Base-by-base conservation (phyloP, 805 yeast species). In the Isabelozyma heimii region DNA sequence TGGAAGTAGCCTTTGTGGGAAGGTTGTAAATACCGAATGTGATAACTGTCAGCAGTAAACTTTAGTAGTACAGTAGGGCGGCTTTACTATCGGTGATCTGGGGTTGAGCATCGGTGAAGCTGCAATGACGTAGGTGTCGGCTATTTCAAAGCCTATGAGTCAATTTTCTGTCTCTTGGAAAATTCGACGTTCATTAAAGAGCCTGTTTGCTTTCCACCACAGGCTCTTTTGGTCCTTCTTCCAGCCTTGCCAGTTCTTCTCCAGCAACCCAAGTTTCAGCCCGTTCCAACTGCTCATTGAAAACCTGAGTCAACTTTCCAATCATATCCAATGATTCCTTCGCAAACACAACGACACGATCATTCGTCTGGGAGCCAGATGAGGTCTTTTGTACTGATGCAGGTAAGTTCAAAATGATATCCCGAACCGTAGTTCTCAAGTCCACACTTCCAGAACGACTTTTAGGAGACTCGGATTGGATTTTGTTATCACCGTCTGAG, bases 301-400 rank as follows among this genome's bases (percentile, higher is more conserved):
- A 90, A 6, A 91, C 91, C 45, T 78, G 79, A 54, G 91, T 90
- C 15, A 92, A 85, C 49, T 87, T 87, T 39, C 85, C 79, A 37
- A 92, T 85, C 90, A 91, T 88, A 40, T 87, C 94, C 43, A 92
- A 70, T 0, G 97, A 85, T 65, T 94, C 99, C 55, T 87, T 86
- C 0, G 98, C 97, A 51, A 92, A 74, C 5, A 87, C 78, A 24
- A 94, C 69, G 1, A 90, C 88, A 53, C 85, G 83, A 17, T 88
- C 89, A 61, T 89, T 69, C 26, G 69, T 57, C 37, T 65, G 69
- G 38, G 51, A 53, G 27, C 56, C 52, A 8, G 57, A 44, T 15
- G 49, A 42, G 4, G 62, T 58, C 51, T 53, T 91, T 81, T 92
- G 67, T 13, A 64, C 48, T 15, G 69, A 63, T 42, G 55, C 54